These are phyloP conservation scores for Brassica hybrid DNA, from an alignment of 441 rosid genomes.

Conservation along the genomic window DNA sequence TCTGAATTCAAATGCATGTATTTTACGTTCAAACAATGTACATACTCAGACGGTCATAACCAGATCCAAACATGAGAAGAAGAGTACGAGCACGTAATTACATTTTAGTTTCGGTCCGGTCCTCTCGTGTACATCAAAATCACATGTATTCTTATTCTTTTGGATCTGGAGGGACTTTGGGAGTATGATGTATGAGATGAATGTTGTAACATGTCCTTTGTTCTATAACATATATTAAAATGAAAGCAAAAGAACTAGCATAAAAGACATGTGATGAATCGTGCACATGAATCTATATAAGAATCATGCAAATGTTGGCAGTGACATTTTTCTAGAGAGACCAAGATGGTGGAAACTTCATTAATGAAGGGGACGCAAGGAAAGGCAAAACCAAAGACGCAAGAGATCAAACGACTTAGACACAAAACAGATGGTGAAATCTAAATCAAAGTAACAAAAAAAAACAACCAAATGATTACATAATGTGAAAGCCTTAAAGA, in stretches of 20 bases:
- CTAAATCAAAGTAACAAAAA: slow-evolving; percentile 34
- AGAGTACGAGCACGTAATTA: too few species aligned
- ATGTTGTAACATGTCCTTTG: neutral
- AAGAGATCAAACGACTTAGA: slow-evolving; percentile 17
- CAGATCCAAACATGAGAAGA: too few species aligned
- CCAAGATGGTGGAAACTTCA: neutral
- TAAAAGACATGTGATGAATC: neutral
- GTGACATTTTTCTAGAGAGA: neutral
- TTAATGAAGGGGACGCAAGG: neutral
- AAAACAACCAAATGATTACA: slow-evolving; percentile 35
- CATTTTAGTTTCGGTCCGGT: too few species aligned
- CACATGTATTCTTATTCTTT: too few species aligned
- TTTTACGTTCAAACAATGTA: too few species aligned
- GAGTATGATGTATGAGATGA: neutral
- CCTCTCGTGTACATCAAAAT: too few species aligned
- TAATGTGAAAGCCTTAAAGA: neutral
- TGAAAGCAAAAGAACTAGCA: too few species aligned
- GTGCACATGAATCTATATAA: neutral
- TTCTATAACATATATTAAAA: neutral
- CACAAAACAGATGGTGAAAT: slow-evolving; percentile 40
- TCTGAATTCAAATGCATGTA: too few species aligned
- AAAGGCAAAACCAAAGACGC: slow-evolving; percentile 3
- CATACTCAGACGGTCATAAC: too few species aligned
- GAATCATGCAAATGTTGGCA: neutral
- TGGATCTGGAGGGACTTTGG: neutral